Percentiles rank a stretch among this genome's conserved stretches.
Evolutionary conservation across 352 stramenopile genomes (phyloP).

Genomic region (Blastocystis sp.): DNA sequence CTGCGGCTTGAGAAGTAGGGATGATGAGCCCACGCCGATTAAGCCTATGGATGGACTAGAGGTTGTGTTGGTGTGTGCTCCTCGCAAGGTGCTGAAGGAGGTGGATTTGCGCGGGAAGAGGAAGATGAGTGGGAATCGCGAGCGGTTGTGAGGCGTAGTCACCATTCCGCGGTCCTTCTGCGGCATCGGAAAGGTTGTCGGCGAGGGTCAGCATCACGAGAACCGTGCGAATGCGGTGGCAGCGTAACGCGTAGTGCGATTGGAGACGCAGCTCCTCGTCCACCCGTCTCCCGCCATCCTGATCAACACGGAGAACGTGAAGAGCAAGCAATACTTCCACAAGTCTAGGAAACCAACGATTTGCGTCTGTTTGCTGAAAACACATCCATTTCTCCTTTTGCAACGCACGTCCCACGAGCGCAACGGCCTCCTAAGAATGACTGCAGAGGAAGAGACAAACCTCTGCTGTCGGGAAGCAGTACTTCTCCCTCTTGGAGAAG

Average conservation of each 20-base stretch:
- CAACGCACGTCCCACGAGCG: neutral
- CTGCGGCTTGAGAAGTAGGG: neutral
- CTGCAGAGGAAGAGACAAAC: neutral
- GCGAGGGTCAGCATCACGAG: neutral
- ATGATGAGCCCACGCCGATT: constrained; percentile 4
- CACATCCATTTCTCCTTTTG: neutral
- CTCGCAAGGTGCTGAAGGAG: neutral
- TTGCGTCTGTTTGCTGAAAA: constrained; percentile 24
- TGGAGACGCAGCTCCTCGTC: neutral
- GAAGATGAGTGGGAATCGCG: constrained; percentile 2
- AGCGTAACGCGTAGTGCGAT: neutral
- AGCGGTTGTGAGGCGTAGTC: neutral
- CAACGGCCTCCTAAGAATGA: constrained; percentile 10
- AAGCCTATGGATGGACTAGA: neutral
- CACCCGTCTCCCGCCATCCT: neutral
- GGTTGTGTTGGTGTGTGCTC: constrained; percentile 12
- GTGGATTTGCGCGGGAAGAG: neutral
- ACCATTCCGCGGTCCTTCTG: constrained; percentile 16
- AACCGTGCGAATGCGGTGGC: neutral
- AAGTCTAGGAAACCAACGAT: constrained; percentile 14
- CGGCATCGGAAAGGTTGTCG: constrained; percentile 16
- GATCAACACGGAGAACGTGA: constrained; percentile 3
- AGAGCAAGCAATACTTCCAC: constrained; percentile 56
- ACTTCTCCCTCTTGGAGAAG: constrained; percentile 30
- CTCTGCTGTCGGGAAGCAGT: constrained; percentile 14